Percentiles rank a stretch among this genome's conserved stretches.
Conservation (phyloP, 1,284 basidiomycete genomes). For the Stereum hirsutum region DNA sequence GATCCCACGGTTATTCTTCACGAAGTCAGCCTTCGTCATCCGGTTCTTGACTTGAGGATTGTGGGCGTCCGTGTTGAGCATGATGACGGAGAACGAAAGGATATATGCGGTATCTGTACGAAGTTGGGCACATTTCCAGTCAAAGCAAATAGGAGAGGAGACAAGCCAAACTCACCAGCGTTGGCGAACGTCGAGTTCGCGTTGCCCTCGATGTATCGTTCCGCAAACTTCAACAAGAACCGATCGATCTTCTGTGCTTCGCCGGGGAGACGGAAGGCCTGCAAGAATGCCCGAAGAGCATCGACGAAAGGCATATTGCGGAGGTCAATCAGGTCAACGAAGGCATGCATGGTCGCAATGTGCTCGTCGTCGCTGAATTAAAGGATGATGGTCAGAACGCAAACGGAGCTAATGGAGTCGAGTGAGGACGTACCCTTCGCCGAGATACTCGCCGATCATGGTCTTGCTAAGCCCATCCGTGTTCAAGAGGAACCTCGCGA, state of each 20-base stretch:
- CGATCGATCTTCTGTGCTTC: slow-evolving; percentile 97
- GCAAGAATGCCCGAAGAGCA: slow-evolving; percentile 81
- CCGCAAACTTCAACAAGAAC: slow-evolving; percentile 98
- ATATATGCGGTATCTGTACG: slow-evolving; percentile 82
- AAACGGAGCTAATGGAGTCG: background rate
- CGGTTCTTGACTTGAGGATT: slow-evolving; percentile 89
- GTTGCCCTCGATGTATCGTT: slow-evolving; percentile 88
- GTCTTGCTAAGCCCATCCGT: slow-evolving; percentile 94
- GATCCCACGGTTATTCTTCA: slow-evolving; percentile 92
- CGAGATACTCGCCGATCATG: slow-evolving; percentile 97
- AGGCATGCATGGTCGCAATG: slow-evolving; percentile 91
- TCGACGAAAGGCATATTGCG: slow-evolving; percentile 76
- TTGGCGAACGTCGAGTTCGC: slow-evolving; percentile 75
- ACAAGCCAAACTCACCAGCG: slow-evolving; percentile 41
- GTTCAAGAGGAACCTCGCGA: slow-evolving; percentile 82
- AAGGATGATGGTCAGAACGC: slow-evolving; percentile 9
- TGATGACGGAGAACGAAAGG: slow-evolving; percentile 86
- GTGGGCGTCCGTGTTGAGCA: slow-evolving; percentile 95
- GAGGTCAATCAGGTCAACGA: slow-evolving; percentile 88
- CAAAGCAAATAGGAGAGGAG: background rate
- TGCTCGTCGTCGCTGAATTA: slow-evolving; percentile 76
- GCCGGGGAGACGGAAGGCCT: slow-evolving; percentile 91
- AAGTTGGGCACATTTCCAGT: background rate
- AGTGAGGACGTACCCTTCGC: slow-evolving; percentile 72
- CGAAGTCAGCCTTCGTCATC: slow-evolving; percentile 87